Base-by-base conservation (phyloP, 352 stramenopile species). In the Pythium monospermum region DNA sequence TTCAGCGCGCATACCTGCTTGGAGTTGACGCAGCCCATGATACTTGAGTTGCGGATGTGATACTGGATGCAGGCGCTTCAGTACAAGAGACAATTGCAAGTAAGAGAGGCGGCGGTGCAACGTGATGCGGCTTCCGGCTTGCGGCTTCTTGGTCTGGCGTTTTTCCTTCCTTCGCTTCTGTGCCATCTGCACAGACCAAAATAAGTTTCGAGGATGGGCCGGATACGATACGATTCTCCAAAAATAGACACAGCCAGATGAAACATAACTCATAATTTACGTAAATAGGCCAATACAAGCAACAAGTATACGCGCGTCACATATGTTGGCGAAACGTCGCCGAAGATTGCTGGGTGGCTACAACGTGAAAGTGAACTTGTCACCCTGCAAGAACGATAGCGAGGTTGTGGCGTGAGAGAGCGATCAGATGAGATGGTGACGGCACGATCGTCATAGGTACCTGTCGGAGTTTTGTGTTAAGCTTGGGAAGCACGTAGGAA, bases 391-490 rank as follows among this genome's bases (percentile, higher is more conserved):
- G 45, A 51, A n/a, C n/a, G n/a, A n/a, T n/a, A n/a, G n/a, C n/a
- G n/a, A n/a, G n/a, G n/a, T n/a, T n/a, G n/a, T n/a, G n/a, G n/a
- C n/a, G n/a, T 44, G 15, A 18, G 41, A 6, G 12, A 16, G 8
- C 40, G 39, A 62, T 18, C 18, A 26, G 37, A 36, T 40, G 11
- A 22, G 38, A 53, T 35, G 25, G 26, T 58, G 40, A 57, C 42
- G 38, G 25, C 4, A n/a, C 12, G 3, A 26, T 33, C 30, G 44
- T 50, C 45, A 53, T 19, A 36, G 64, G 38, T 61, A 91, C 79
- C 77, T 88, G 74, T 18, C 80, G 80, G 26, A 91, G 73, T 54
- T 91, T 91, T 6, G 71, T 80, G 61, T 86, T 91, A 55, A 91
- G 67, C 52, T 88, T 91, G 38, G 80, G 80, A 22, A 86, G 75